A percentile compares a stretch with the other conserved stretches of the same genome.
Evolutionary conservation across 208 protist species (phyloP).

Genomic region (Vickermania spadyakhi): DNA sequence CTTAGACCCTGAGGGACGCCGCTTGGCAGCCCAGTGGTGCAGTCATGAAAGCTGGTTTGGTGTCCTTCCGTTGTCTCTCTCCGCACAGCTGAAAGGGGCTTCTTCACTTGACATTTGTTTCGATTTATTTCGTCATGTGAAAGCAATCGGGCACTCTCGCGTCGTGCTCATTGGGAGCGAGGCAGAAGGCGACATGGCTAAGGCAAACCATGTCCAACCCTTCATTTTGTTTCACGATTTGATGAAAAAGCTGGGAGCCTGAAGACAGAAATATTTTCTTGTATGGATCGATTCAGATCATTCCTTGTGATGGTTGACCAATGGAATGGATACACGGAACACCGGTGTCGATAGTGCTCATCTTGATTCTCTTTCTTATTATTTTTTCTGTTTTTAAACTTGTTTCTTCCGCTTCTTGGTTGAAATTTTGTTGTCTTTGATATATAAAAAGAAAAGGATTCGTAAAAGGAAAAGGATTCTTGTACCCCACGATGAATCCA

Average conservation of each 20-base stretch:
- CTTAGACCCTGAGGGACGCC: slow-evolving; percentile 7
- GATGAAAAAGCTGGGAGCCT: slow-evolving; percentile 13
- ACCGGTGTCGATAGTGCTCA: too few relatives aligned
- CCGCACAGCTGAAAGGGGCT: slow-evolving; percentile 33
- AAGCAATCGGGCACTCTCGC: slow-evolving; percentile 22
- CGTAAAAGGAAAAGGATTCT: slow-evolving; percentile 4
- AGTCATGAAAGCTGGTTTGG: slow-evolving; percentile 24
- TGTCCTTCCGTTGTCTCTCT: slow-evolving; percentile 44
- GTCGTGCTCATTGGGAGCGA: slow-evolving; percentile 45
- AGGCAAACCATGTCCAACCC: slow-evolving; percentile 28
- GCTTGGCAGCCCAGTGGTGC: neutral
- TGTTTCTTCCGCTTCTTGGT: slow-evolving; percentile 6
- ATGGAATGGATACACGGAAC: too few relatives aligned
- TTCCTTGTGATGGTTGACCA: too few relatives aligned
- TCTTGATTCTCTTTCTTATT: too few relatives aligned
- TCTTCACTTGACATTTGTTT: slow-evolving; percentile 4
- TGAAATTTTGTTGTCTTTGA: slow-evolving; percentile 1
- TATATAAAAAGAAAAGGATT: slow-evolving; percentile 6
- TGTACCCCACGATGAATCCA: slow-evolving; percentile 1
- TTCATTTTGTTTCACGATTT: slow-evolving; percentile 30
- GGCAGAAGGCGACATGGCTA: slow-evolving; percentile 21
- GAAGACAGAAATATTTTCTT: too few relatives aligned
- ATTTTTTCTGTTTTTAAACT: too few relatives aligned
- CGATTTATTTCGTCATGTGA: slow-evolving; percentile 39
- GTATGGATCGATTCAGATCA: too few relatives aligned